A percentile compares a stretch with the other conserved stretches of the same genome.
phyloP scores from a whole-genome alignment of 768 basidiomycete genomes.

The Hericium rajendrae region DNA sequence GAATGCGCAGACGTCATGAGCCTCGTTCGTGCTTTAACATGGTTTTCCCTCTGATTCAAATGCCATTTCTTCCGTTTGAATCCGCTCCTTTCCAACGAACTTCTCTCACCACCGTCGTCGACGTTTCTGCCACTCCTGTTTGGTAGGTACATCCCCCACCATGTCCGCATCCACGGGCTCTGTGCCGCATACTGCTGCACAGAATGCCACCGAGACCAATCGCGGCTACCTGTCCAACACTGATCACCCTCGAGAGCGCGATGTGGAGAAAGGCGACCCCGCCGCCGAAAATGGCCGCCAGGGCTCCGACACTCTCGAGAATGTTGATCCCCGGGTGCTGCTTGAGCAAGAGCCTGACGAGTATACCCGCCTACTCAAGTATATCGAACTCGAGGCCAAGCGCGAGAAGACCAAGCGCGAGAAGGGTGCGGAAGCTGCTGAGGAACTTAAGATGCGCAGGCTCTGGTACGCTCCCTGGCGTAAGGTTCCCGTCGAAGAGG shows the following conservation, averaged over 20 bases:
- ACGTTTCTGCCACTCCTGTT: not conserved
- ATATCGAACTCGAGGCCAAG: slow-evolving; percentile 11
- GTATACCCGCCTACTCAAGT: slow-evolving; percentile 14
- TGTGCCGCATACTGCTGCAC: not conserved
- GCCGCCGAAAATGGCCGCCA: slow-evolving; percentile 6
- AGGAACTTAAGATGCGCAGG: slow-evolving; percentile 19
- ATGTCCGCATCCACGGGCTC: not conserved
- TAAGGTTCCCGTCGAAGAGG: slow-evolving; percentile 20
- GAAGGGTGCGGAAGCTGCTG: not conserved
- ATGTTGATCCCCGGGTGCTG: not conserved
- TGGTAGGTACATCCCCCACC: not conserved
- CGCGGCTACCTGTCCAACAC: not conserved
- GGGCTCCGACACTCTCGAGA: not conserved
- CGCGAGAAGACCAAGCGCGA: slow-evolving; percentile 6
- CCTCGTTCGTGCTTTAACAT: too few species aligned
- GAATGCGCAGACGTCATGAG: too few species aligned
- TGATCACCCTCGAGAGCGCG: not conserved
- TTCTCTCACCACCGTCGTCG: too few species aligned
- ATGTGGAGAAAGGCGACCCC: slow-evolving; percentile 1
- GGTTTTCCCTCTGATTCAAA: too few species aligned
- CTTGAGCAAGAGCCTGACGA: slow-evolving; percentile 9
- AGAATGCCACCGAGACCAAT: not conserved
- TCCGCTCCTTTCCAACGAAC: too few species aligned
- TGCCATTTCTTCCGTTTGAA: too few species aligned
- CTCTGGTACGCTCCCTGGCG: slow-evolving; percentile 41